Base-by-base conservation (phyloP, 441 rosid genomes). In the Pelargonium cotyledonis region DNA sequence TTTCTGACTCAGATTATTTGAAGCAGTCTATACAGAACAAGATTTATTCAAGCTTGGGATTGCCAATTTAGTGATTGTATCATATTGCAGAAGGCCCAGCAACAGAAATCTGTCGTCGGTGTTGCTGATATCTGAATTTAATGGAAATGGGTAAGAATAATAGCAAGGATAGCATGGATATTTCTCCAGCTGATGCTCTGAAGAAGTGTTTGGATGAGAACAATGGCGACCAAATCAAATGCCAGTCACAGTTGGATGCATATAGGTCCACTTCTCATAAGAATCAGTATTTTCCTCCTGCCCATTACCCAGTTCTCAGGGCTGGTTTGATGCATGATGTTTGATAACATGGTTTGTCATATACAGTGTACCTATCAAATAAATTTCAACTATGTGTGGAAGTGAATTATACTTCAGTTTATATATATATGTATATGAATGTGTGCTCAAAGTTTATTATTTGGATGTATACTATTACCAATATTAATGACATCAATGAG, bases 311-410 rank as follows among this genome's bases (percentile, higher is more conserved):
- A 23, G 9, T 60, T 23, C 64, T 60, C 64, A 60, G 38, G 64
- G 64, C 64, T 9, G 64, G 64, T 11, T 60, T 60, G 64, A 60
- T 60, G 64, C 64, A 60, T 60, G 64, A 60, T 23, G 64, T 60
- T 21, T 60, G 64, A 60, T 0, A 21, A 21, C 9, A 21, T 58
- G 23, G 21, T 9, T 18, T 38, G 41, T 7, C 63, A 18, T 60
- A 10, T 19, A 10, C 8, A 58, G 35, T 60, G 26, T 21, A 23
- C 41, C 41, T 60, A 21, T 60, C 38, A 60, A 60, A 60, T 58
- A 58, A 58, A 58, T 10, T 58, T 26, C 35, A 58, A 21, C 31
- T 11, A 14, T 60, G 64, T n/a, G 23, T 57, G 62, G 35, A 58
- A 58, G 63, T 58, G 23, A 29, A 58, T 55, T 55, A 15, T 55